These are phyloP conservation scores for Toxoplasma gondii DNA, from an alignment of 169 alveolate species.

Conservation along the genomic window DNA sequence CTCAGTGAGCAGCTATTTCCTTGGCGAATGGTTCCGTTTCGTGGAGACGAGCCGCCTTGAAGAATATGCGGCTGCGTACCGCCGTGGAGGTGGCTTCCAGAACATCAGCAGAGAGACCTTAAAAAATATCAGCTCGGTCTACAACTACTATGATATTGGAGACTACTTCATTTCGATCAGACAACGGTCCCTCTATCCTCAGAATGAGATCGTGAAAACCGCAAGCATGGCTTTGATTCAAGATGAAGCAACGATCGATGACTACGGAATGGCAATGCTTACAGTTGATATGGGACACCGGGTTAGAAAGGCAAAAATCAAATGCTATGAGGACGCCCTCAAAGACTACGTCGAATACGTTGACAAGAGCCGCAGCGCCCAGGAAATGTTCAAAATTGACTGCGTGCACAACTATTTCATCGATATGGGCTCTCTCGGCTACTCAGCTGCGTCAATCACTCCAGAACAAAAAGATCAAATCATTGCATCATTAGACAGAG, in stretches of 20 bases:
- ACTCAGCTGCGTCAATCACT: conserved; percentile 5
- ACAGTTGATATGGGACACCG: neutral
- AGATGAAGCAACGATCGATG: neutral
- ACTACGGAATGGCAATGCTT: conserved; percentile 8
- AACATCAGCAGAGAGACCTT: neutral
- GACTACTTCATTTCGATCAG: conserved; percentile 11
- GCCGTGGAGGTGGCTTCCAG: neutral
- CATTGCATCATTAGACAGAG: neutral
- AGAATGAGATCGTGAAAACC: neutral
- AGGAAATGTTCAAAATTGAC: conserved; percentile 21
- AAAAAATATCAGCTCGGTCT: neutral
- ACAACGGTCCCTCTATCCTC: neutral
- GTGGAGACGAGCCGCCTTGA: neutral
- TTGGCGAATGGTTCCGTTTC: conserved; percentile 11
- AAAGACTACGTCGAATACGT: conserved; percentile 16
- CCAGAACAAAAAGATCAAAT: neutral
- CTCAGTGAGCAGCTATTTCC: neutral
- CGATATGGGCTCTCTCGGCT: neutral
- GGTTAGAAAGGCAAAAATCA: neutral
- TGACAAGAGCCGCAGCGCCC: neutral
- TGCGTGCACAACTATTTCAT: neutral
- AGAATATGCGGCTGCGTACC: neutral
- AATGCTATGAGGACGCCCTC: conserved; percentile 32
- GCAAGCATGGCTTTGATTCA: neutral
- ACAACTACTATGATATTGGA: neutral